Base-by-base conservation (phyloP, 73 alveolate genomes). In the Halteria grandinella region DNA sequence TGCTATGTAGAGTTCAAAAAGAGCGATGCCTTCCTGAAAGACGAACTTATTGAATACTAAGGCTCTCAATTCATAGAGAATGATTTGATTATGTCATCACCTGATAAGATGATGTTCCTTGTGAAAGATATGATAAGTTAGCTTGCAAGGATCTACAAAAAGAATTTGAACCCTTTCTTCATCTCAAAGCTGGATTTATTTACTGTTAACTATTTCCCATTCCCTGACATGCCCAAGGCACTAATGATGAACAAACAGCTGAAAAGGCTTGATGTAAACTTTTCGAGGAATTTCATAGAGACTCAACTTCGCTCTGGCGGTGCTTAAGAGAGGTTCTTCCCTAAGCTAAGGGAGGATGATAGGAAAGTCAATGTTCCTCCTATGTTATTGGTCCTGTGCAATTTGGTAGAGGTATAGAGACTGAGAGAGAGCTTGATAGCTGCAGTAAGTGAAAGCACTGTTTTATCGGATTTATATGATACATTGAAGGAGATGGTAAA, bases 31-130 rank as follows among this genome's bases (percentile, higher is more conserved):
- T 59, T 45, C 21, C 57, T 40, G 14, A 50, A 83, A 41, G 85
- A 57, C 28, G 40, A 41, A 17, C 41, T 82, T 1, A 29, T 17
- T 37, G 75, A 83, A 36, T 74, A 83, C 24, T 54, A 83, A 60
- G 92, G 92, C 18, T 72, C 55, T 24, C 8, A 52, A 4, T 73
- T 48, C 33, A 74, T 83, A 1, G 92, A 83, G 18, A 81, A 83
- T 37, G 87, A 72, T 12, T 62, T 63, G 28, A 73, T 83, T 14
- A 51, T 74, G 55, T 54, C 83, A 34, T 47, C 54, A 6, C 63
- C 86, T 20, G 92, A 83, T 34, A 83, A 57, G 18, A 8, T 83
- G 24, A 69, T 64, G 79, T 83, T 83, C 45, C 28, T 50, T 7
- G 44, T 74, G n/a, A 83, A 83, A 32, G 92, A 83, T 44, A 66